Conservation (phyloP, 306 rosid genomes). For the Benincasa hispida region DNA sequence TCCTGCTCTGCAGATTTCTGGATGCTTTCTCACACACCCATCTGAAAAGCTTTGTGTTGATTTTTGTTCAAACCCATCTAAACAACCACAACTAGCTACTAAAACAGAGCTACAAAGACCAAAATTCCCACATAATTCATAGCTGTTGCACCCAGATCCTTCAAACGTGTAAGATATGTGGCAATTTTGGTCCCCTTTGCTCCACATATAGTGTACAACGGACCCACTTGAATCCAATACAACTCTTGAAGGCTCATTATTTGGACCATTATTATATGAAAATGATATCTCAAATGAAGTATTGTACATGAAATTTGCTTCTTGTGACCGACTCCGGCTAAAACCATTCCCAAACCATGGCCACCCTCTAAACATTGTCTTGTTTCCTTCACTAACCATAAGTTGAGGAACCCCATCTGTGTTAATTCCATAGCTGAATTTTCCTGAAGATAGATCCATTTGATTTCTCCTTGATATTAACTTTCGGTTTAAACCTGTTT, state of each 20-base stretch:
- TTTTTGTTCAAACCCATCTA: too few species aligned
- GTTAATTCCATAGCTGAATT: slow-evolving; percentile 24
- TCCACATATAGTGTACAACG: slow-evolving; percentile 27
- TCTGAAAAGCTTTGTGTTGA: too few species aligned
- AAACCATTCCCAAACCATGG: slow-evolving; percentile 33
- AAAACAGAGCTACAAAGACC: too few species aligned
- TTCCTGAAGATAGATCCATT: slow-evolving; percentile 27
- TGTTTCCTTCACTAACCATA: slow-evolving; percentile 18
- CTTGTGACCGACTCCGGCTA: not conserved
- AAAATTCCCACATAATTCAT: not conserved
- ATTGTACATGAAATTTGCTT: not conserved
- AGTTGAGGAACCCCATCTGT: slow-evolving; percentile 32
- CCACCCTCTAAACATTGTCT: slow-evolving; percentile 28
- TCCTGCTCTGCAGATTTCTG: too few species aligned
- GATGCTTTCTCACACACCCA: too few species aligned
- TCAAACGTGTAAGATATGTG: slow-evolving; percentile 10
- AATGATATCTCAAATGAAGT: slow-evolving; percentile 19
- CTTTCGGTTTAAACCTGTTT: too few species aligned
- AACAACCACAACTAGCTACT: too few species aligned
- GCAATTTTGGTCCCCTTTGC: slow-evolving; percentile 17
- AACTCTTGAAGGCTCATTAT: slow-evolving; percentile 11
- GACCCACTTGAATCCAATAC: slow-evolving; percentile 21
- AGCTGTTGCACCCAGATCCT: slow-evolving; percentile 27
- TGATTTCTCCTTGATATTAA: too few species aligned
- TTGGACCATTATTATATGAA: slow-evolving; percentile 17